A percentile compares a stretch with the other conserved stretches of the same genome.
phyloP scores from a whole-genome alignment of 768 basidiomycete species.

The Baorangia bicolor region DNA sequence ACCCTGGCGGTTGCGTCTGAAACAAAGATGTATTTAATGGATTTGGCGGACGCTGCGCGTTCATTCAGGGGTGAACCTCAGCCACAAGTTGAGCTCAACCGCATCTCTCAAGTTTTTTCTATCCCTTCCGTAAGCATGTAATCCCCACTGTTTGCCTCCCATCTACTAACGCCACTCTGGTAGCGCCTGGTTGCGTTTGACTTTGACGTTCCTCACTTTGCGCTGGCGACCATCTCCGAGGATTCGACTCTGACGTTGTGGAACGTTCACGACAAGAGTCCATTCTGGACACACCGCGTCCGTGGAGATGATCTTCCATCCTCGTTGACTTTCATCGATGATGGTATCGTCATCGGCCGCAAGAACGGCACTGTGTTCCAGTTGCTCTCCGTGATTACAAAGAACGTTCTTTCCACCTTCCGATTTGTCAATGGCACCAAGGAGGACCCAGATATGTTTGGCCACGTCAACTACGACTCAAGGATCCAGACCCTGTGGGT shows the following conservation, averaged over 20 bases:
- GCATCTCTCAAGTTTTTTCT: slow-evolving; percentile 65
- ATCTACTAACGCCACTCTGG: neutral
- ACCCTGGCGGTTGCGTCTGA: slow-evolving; percentile 82
- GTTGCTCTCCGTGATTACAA: slow-evolving; percentile 71
- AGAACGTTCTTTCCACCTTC: slow-evolving; percentile 71
- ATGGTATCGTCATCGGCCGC: slow-evolving; percentile 81
- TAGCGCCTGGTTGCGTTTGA: slow-evolving; percentile 83
- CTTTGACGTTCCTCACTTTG: slow-evolving; percentile 75
- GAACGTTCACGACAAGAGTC: slow-evolving; percentile 75
- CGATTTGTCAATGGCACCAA: slow-evolving; percentile 68
- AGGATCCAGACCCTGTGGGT: slow-evolving; percentile 87
- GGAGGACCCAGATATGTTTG: slow-evolving; percentile 85
- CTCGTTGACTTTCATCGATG: slow-evolving; percentile 81
- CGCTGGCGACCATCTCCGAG: slow-evolving; percentile 77
- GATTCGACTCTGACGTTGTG: slow-evolving; percentile 81
- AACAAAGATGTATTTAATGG: slow-evolving; percentile 71
- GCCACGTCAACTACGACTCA: slow-evolving; percentile 82
- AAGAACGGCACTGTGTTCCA: slow-evolving; percentile 86
- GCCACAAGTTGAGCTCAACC: slow-evolving; percentile 64
- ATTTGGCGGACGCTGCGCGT: slow-evolving; percentile 61
- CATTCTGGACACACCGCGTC: slow-evolving; percentile 75
- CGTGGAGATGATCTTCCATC: slow-evolving; percentile 80
- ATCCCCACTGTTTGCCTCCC: neutral
- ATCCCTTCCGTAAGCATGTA: slow-evolving; percentile 60
- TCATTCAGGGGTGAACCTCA: slow-evolving; percentile 64